These are phyloP conservation scores for Fusarium penzigii DNA, from an alignment of 2,329 filamentous ascomycete genomes.

Conservation along the genomic window DNA sequence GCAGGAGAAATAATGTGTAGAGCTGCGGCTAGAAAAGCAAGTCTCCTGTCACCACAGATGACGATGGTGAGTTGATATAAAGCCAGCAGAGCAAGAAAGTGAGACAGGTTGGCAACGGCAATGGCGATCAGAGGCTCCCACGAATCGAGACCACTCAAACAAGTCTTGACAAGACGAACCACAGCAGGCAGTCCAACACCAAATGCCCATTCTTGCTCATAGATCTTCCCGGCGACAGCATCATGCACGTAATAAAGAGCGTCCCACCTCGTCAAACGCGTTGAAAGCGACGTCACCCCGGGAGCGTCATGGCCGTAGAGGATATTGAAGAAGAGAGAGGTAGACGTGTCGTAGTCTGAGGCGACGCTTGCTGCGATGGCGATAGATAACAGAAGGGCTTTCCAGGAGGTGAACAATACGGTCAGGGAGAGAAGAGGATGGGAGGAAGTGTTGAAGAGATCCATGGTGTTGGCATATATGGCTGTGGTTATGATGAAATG, in stretches of 20 bases:
- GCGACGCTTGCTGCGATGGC: constrained; percentile 52
- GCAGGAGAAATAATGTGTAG: constrained; percentile 86
- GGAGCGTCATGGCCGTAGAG: constrained; percentile 36
- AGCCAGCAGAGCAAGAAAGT: constrained; percentile 72
- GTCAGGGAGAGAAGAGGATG: constrained; percentile 29
- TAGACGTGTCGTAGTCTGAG: constrained; percentile 79
- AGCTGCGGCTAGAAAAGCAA: constrained; percentile 68
- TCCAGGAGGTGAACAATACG: constrained; percentile 63
- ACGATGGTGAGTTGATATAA: constrained; percentile 67
- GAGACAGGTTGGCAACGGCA: constrained; percentile 68
- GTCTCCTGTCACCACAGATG: constrained; percentile 51
- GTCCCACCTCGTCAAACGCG: constrained; percentile 75
- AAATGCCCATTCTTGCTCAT: constrained; percentile 88
- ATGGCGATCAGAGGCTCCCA: constrained; percentile 59
- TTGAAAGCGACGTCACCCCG: constrained; percentile 46
- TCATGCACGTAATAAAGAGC: constrained; percentile 72
- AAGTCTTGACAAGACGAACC: constrained; percentile 37
- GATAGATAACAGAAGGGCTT: constrained; percentile 63
- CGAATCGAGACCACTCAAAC: constrained; percentile 14
- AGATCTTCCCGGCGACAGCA: constrained; percentile 64
- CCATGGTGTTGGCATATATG: constrained; percentile 9
- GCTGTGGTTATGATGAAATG: constrained; percentile 1
- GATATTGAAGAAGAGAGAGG: constrained; percentile 46
- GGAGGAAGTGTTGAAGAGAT: constrained; percentile 12
- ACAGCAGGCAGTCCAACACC: constrained; percentile 50